A percentile compares a stretch with the other conserved stretches of the same genome.
These are phyloP conservation scores for Gnetum montanum DNA, from an alignment of 75 land plant species.

Conservation along the genomic window DNA sequence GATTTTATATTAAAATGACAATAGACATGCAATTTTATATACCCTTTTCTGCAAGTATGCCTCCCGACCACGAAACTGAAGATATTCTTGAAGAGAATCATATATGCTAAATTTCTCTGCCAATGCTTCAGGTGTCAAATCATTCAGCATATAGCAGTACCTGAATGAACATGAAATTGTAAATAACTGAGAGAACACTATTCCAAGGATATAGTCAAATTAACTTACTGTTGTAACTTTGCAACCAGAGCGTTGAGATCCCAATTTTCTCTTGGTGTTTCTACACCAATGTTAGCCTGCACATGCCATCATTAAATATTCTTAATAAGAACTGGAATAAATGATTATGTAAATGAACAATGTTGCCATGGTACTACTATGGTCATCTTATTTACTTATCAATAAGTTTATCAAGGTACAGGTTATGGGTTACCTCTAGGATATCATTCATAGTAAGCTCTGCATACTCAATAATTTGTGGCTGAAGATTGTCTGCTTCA, in stretches of 20 bases:
- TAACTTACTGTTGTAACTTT: conserved; percentile 91
- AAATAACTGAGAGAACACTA: background rate
- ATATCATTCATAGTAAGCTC: conserved; percentile 98
- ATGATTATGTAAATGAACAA: background rate
- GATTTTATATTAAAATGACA: background rate
- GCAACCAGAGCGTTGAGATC: conserved; percentile 75
- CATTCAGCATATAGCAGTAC: conserved; percentile 88
- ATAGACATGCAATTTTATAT: background rate
- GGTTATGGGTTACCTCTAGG: conserved; percentile 65
- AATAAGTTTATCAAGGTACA: too few relatives aligned
- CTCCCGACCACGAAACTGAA: conserved; percentile 73
- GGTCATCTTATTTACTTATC: too few relatives aligned
- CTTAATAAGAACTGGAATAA: background rate
- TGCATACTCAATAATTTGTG: conserved; percentile 86
- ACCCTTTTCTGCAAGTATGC: conserved; percentile 93
- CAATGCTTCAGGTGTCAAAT: conserved; percentile 69
- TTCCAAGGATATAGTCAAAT: background rate
- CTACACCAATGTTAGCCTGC: conserved; percentile 85
- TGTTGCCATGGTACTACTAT: too few relatives aligned
- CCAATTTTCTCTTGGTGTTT: conserved; percentile 84
- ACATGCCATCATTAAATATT: background rate
- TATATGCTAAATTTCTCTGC: conserved; percentile 41
- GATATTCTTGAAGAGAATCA: conserved; percentile 65
- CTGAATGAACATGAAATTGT: conserved; percentile 29
- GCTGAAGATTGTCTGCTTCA: conserved; percentile 62